These are phyloP conservation scores for Proteromonas lacertae DNA, from an alignment of 352 stramenopile genomes.

Conservation along the genomic window DNA sequence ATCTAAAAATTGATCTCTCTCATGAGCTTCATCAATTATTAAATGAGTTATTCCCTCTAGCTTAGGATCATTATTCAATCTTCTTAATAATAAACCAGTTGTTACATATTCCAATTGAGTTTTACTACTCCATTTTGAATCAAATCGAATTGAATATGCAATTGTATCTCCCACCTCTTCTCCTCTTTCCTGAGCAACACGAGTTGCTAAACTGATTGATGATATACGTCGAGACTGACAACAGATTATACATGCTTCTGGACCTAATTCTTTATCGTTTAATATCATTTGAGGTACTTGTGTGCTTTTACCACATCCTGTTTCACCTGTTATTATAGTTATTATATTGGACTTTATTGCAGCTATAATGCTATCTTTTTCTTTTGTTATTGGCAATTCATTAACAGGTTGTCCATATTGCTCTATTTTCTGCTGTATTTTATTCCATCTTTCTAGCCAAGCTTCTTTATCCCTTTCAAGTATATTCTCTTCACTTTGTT, in stretches of 20 bases:
- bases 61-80: conserved; percentile 21
- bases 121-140: not conserved
- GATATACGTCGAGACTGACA: too few species aligned
- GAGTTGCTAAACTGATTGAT: conserved; percentile 41
- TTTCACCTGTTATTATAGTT: conserved; percentile 62
- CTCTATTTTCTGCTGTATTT: not conserved
- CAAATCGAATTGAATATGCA: conserved; percentile 14
- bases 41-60: conserved; percentile 23
- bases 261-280: too few species aligned
- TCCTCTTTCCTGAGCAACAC: conserved; percentile 23
- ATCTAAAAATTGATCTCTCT: too few species aligned
- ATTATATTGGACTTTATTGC: conserved; percentile 23
- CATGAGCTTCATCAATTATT: conserved; percentile 63
- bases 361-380: not conserved
- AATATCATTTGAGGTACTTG: too few species aligned
- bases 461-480: too few species aligned
- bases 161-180: conserved; percentile 52
- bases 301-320: too few species aligned
- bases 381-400: not conserved
- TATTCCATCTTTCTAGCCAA: not conserved
- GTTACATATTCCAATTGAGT: conserved; percentile 18
- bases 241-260: too few species aligned
- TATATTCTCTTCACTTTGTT: too few species aligned
- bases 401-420: not conserved
- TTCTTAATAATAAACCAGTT: conserved; percentile 24